Evolutionary conservation across 2,329 filamentous ascomycete genomes (phyloP), one percentile per base, ranked within the genome.

Genomic region (Bipolaris gigantea): DNA sequence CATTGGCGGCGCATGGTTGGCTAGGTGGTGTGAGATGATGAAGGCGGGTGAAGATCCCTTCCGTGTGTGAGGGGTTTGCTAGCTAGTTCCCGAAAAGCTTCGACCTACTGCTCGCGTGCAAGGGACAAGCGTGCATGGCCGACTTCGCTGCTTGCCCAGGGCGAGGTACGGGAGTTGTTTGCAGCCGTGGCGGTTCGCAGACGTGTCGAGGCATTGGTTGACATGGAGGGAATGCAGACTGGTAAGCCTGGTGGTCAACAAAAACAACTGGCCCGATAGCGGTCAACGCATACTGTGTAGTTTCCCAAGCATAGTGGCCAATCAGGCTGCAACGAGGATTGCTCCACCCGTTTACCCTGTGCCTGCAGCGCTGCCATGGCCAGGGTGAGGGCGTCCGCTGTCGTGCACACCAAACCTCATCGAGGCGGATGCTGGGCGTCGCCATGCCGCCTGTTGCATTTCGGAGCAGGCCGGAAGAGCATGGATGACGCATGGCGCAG

Each of bases 381-480:
- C 48, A 36, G 49, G 44, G 45, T 48, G 47, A 36, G 49, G 44
- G 45, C 50, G 47, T 50, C 46, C 44, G 50, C 50, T 44, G 33
- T 40, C 13, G 11, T 49, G 52, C 44, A 49, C 25, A 42, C 32
- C 48, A 50, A 39, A 47, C 53, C 55, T 30, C 51, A 55, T 46
- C 16, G 50, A 49, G 19, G 46, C 36, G 46, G 59, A 55, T 55
- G 50, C 43, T 44, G 36, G 34, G 16, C 41, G 50, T 48, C 36
- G 46, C 21, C 43, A 47, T 48, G 53, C 35, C 48, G 33, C 21
- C 45, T 19, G 41, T 55, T 51, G 47, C 48, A 53, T 55, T 50
- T 61, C 62, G 62, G 63, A 60, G 53, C 36, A 51, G 50, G 47
- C 59, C 63, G 62, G 62, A 60, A 50, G 59, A 30, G 48, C 56